Conservation (phyloP, 768 basidiomycete genomes). For the Leccinum incarnatum region DNA sequence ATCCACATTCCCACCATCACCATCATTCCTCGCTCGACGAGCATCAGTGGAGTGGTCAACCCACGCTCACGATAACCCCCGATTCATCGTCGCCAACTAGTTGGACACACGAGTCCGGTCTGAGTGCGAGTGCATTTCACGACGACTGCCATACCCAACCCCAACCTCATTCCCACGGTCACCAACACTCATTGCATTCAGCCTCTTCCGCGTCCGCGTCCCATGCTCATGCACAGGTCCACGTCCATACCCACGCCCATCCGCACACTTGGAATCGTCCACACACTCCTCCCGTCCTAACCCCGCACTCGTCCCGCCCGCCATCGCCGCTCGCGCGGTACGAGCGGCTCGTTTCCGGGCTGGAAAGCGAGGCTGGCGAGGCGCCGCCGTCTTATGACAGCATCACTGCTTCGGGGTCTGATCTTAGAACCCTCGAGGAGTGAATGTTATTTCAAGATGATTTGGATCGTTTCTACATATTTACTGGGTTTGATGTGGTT, state of each 20-base stretch:
- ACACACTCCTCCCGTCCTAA: background rate
- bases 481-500: background rate
- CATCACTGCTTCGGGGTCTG: constrained; percentile 4
- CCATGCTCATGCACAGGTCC: background rate
- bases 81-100: background rate
- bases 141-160: background rate
- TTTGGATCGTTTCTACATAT: background rate
- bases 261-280: background rate
- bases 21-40: background rate
- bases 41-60: background rate
- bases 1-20: background rate
- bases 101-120: background rate
- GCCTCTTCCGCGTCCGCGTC: background rate
- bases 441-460: background rate
- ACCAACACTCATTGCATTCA: background rate
- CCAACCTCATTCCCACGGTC: background rate
- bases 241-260: background rate
- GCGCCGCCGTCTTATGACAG: constrained; percentile 62
- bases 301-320: constrained; percentile 14
- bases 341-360: constrained; percentile 84
- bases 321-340: constrained; percentile 46
- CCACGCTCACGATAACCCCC: background rate
- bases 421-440: background rate
- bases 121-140: background rate
- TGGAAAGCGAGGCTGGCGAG: constrained; percentile 80